A percentile compares a stretch with the other conserved stretches of the same genome.
Evolutionary conservation across 2,329 filamentous ascomycete species (phyloP).

Genomic region (Fusarium sp.): DNA sequence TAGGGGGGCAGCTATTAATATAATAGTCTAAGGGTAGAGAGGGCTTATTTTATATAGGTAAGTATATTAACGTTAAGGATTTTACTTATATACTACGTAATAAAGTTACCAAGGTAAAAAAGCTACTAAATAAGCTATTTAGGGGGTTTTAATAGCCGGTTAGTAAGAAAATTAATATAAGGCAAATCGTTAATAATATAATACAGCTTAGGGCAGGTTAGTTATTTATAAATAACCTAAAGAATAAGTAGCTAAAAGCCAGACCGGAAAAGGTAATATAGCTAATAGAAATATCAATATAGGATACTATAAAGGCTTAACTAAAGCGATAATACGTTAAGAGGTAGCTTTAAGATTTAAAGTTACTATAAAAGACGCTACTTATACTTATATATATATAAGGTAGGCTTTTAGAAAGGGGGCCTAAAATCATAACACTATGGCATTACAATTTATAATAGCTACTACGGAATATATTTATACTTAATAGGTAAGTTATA

Average conservation of each 20-base stretch:
- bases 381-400: neutral
- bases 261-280: neutral
- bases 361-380: neutral
- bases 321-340: neutral
- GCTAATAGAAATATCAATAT: neutral
- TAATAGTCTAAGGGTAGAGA: neutral
- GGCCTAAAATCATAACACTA: neutral
- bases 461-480: neutral
- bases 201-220: neutral
- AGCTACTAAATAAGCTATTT: neutral
- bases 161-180: neutral
- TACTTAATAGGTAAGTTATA: neutral
- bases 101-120: neutral
- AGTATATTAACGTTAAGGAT: neutral
- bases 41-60: neutral
- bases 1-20: neutral
- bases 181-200: neutral
- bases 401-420: neutral
- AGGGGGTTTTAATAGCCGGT: neutral
- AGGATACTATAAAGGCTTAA: neutral
- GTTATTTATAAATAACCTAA: neutral
- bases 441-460: neutral
- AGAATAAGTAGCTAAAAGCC: neutral
- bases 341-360: neutral
- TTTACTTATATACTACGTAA: neutral